A percentile compares a stretch with the other conserved stretches of the same genome.
Evolutionary conservation across 148 eudicot genomes (phyloP).

Genomic region (Polygonum aviculare): DNA sequence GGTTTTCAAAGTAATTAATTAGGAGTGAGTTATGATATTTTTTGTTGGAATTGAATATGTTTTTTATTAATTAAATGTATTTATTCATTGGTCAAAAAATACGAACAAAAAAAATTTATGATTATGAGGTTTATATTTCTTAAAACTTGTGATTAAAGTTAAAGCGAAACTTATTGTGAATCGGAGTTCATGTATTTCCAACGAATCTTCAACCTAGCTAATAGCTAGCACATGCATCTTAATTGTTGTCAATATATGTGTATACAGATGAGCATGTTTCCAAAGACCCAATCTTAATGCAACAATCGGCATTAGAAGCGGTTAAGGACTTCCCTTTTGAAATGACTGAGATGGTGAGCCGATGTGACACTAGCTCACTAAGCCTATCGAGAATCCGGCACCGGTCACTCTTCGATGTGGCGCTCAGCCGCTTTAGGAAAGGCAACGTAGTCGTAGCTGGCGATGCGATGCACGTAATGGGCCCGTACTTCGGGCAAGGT

Average conservation of each 20-base stretch:
- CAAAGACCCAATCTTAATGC: neutral
- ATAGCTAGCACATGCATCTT: no score
- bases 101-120: no score
- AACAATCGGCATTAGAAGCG: neutral
- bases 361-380: neutral
- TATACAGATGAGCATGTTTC: neutral
- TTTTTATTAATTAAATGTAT: no score
- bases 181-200: neutral
- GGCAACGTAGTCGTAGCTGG: constrained; percentile 10
- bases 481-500: constrained; percentile 10
- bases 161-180: no score
- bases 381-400: neutral
- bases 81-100: no score
- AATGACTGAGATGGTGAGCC: neutral
- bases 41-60: no score
- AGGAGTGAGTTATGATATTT: no score
- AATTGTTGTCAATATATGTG: neutral
- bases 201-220: neutral
- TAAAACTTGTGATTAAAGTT: no score
- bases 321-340: neutral
- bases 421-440: neutral
- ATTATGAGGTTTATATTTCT: no score
- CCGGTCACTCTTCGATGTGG: neutral
- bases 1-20: no score
- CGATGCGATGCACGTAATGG: constrained; percentile 11